phyloP scores from a whole-genome alignment of 2,329 filamentous ascomycete species.

The Sclerotinia minor region DNA sequence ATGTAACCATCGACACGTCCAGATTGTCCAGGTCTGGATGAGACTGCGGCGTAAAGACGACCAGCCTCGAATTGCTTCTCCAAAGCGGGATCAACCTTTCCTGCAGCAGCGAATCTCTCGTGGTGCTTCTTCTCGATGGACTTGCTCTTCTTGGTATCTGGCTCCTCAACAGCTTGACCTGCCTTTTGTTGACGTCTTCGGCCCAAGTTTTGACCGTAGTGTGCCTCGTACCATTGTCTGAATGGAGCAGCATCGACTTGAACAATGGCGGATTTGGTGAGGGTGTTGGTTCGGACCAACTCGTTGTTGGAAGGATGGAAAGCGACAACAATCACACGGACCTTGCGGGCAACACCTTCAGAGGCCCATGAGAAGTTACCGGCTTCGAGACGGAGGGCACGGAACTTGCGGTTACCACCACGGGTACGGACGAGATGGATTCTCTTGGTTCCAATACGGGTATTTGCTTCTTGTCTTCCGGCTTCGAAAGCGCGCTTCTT shows the following conservation, averaged over 20 bases:
- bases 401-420: slow-evolving; percentile 99
- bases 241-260: slow-evolving; percentile 98
- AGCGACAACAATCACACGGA: slow-evolving; percentile 95
- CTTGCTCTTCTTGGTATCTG: slow-evolving; percentile 87
- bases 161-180: slow-evolving; percentile 47
- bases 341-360: slow-evolving; percentile 97
- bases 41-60: slow-evolving; percentile 91
- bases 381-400: slow-evolving; percentile 95
- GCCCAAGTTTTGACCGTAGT: slow-evolving; percentile 91
- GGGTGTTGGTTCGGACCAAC: slow-evolving; percentile 99
- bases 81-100: slow-evolving; percentile 89
- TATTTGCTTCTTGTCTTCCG: slow-evolving; percentile 98
- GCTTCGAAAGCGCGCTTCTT: slow-evolving; percentile 99
- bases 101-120: slow-evolving; percentile 73
- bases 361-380: slow-evolving; percentile 99
- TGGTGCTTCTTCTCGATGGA: slow-evolving; percentile 95
- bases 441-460: slow-evolving; percentile 96
- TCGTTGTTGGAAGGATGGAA: slow-evolving; percentile 99
- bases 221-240: slow-evolving; percentile 99
- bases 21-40: slow-evolving; percentile 93
- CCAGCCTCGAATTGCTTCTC: slow-evolving; percentile 99
- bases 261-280: slow-evolving; percentile 98
- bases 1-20: slow-evolving; percentile 97
- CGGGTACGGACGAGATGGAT: slow-evolving; percentile 96
- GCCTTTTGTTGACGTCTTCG: slow-evolving; percentile 85